Evolutionary conservation across 371 early-diverging fungal species (phyloP).

Genomic region (Mucor mucedo): DNA sequence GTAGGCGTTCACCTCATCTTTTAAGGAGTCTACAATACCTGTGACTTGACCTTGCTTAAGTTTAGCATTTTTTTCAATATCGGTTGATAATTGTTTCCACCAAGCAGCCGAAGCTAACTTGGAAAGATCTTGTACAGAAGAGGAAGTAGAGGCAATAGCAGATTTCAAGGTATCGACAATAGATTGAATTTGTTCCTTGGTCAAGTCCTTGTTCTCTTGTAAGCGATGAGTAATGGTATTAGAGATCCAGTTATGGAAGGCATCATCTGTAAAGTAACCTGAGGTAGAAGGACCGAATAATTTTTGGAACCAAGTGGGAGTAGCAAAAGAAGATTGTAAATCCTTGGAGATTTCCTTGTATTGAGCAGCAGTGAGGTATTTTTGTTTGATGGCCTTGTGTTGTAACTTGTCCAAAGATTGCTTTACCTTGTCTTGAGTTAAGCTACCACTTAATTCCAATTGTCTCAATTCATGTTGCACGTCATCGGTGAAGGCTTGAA

Average conservation of each 20-base stretch:
- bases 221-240: conserved; percentile 33
- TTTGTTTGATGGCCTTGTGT: conserved; percentile 31
- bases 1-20: conserved; percentile 45
- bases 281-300: conserved; percentile 21
- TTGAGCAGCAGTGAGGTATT: conserved; percentile 39
- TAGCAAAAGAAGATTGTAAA: conserved; percentile 30
- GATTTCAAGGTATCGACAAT: conserved; percentile 32
- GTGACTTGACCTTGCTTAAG: conserved; percentile 39
- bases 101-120: conserved; percentile 39
- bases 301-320: conserved; percentile 40
- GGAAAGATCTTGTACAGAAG: conserved; percentile 33
- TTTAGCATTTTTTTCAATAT: conserved; percentile 38
- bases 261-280: conserved; percentile 16
- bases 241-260: conserved; percentile 42
- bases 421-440: conserved; percentile 38
- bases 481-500: conserved; percentile 29
- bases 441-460: conserved; percentile 42
- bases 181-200: conserved; percentile 34
- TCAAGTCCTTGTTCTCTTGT: conserved; percentile 33
- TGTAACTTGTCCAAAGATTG: conserved; percentile 38
- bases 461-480: conserved; percentile 40
- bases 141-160: conserved; percentile 21
- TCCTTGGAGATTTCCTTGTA: conserved; percentile 43
- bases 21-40: conserved; percentile 27
- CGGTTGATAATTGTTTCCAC: conserved; percentile 37